phyloP scores from a whole-genome alignment of 805 yeast species.

The Wickerhamiella sergipiensis region DNA sequence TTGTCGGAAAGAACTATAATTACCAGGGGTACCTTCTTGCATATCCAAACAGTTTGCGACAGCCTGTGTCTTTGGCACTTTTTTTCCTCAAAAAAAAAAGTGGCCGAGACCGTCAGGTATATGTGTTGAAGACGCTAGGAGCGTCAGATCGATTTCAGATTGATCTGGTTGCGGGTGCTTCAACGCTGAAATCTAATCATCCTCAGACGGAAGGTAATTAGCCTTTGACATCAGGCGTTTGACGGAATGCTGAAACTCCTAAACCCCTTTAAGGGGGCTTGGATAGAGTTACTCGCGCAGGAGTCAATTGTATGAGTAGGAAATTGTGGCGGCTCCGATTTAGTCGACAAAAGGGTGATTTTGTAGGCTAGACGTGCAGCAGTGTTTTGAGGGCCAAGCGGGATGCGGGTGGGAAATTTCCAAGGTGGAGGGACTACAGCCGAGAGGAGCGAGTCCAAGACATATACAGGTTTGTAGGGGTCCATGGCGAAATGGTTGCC shows the following conservation, averaged over 20 bases:
- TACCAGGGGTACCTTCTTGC: constrained; percentile 7
- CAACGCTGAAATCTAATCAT: neutral
- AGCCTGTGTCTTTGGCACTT: neutral
- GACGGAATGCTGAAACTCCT: neutral
- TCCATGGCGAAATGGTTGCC: neutral
- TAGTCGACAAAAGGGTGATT: neutral
- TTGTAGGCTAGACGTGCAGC: neutral
- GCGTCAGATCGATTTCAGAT: neutral
- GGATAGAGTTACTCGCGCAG: neutral
- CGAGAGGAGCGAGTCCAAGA: too few species aligned
- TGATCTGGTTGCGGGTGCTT: neutral
- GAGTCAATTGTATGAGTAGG: neutral
- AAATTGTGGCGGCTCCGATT: neutral
- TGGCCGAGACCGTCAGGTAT: neutral
- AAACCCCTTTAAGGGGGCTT: neutral
- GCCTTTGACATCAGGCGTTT: neutral
- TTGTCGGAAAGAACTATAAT: neutral
- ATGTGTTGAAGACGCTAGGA: neutral
- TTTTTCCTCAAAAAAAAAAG: neutral
- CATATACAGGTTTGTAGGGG: neutral
- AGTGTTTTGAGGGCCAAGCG: neutral
- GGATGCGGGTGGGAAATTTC: neutral
- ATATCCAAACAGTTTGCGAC: neutral
- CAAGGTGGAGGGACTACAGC: too few species aligned
- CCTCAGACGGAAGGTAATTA: neutral